Conservation (phyloP, 2,329 filamentous ascomycete genomes). For the Fusarium oligoseptatum region DNA sequence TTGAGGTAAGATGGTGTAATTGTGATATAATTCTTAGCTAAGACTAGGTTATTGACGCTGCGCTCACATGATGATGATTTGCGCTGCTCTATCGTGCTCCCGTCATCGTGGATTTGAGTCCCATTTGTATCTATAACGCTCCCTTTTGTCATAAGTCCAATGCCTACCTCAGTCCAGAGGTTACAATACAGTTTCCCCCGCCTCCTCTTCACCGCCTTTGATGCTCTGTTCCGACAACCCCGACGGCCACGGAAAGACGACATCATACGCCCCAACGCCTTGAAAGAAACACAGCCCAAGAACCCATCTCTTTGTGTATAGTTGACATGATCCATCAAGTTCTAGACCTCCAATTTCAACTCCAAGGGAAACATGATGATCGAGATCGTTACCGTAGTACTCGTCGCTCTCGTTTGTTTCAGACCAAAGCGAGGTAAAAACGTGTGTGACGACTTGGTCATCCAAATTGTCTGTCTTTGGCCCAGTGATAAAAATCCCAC, state of each 20-base stretch:
- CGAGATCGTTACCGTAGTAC: slow-evolving; percentile 35
- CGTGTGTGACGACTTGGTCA: neutral
- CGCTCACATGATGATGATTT: neutral
- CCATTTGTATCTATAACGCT: too few relatives aligned
- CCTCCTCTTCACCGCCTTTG: too few relatives aligned
- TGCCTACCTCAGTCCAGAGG: neutral
- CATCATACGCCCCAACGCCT: slow-evolving; percentile 8
- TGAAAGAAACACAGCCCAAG: slow-evolving; percentile 44
- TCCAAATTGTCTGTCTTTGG: neutral
- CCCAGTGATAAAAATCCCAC: slow-evolving; percentile 30
- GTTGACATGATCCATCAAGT: neutral
- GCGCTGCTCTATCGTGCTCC: neutral
- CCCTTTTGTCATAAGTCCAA: neutral
- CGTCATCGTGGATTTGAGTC: neutral
- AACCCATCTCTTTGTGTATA: slow-evolving; percentile 38
- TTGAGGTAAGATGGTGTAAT: slow-evolving; percentile 28
- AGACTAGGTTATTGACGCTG: neutral
- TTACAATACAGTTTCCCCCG: slow-evolving; percentile 47
- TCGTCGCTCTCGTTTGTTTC: slow-evolving; percentile 19
- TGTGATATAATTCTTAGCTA: neutral
- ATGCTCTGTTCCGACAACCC: neutral
- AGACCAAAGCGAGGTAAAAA: slow-evolving; percentile 40
- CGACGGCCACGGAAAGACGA: slow-evolving; percentile 44
- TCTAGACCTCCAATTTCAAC: neutral
- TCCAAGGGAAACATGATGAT: slow-evolving; percentile 42